Percentiles rank a stretch among this genome's conserved stretches.
phyloP scores from a whole-genome alignment of 495 filamentous ascomycete genomes.

The Neurospora sp. region DNA sequence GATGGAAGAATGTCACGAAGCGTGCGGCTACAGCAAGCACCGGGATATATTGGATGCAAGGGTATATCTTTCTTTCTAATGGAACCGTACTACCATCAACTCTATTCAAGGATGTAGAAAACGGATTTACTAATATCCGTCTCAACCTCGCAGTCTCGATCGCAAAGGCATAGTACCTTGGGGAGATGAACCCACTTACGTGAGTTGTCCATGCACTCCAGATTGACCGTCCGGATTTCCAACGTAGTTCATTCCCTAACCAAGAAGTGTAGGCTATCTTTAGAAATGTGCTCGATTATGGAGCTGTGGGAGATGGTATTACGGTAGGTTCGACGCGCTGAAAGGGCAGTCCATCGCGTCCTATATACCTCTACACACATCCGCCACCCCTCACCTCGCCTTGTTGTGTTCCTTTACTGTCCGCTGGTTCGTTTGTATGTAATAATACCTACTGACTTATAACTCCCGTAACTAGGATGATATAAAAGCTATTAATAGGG shows the following conservation, averaged over 20 bases:
- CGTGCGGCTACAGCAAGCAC: neutral
- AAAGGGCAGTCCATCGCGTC: neutral
- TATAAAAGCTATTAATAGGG: slow-evolving; percentile 69
- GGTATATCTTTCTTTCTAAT: neutral
- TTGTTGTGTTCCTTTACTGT: neutral
- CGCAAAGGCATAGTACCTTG: slow-evolving; percentile 59
- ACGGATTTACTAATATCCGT: neutral
- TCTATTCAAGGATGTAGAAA: no score
- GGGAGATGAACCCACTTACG: slow-evolving; percentile 39
- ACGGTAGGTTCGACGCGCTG: slow-evolving; percentile 21
- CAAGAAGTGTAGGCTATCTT: slow-evolving; percentile 43
- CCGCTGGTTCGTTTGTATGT: no score
- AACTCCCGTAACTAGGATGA: slow-evolving; percentile 41
- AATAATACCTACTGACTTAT: no score
- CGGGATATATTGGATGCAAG: neutral
- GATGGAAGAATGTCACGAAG: neutral
- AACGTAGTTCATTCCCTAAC: neutral
- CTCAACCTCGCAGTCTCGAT: slow-evolving; percentile 30
- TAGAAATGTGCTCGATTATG: slow-evolving; percentile 72
- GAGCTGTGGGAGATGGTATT: slow-evolving; percentile 47
- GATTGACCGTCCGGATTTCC: neutral
- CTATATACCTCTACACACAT: neutral
- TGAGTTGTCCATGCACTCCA: neutral
- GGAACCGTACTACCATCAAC: no score
- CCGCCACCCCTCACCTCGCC: neutral